Evolutionary conservation across 2,329 filamentous ascomycete species (phyloP), one percentile per base, ranked within the genome.

Genomic region (Monilinia laxa): DNA sequence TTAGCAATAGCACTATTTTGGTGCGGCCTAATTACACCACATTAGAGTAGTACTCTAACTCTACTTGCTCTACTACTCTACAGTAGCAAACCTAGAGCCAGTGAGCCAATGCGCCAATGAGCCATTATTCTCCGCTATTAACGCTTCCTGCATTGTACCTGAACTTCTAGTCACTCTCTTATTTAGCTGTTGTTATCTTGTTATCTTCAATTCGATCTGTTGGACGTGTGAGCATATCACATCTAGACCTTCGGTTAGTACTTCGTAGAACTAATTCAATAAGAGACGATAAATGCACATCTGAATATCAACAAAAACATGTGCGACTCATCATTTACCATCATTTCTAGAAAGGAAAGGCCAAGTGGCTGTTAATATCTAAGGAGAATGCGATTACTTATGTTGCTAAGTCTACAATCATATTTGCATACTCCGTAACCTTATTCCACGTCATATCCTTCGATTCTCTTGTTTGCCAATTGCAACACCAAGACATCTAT

Each of bases 51-150:
- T 35, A 35, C 31, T 35, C 31, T 35, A 35, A 35, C 31, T 35
- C 31, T 35, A 35, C 31, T 35, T 35, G 7, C 31, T 35, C 31
- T 35, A 45, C 42, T 45, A 18, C 6, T 56, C 11, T 52, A 52
- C 23, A 52, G 12, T 42, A 45, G 2, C 3, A 20, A 31, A 31
- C 18, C 55, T 57, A 40, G 35, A 45, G 42, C 42, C 40, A 35
- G 5, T 35, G 31, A 35, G 31, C 31, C 31, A 35, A 5, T 35
- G 31, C 3, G 28, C 28, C 28, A 31, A 31, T 31, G 28, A 42
- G 40, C 40, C 40, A 55, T 28, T n/a, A 28, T 49, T 35, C 57
- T 49, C 57, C 57, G 28, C 42, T 59, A 49, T 25, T n/a, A 35
- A 16, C 2, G 16, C 20, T 20, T 47, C 40, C 25, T 59, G 56